phyloP scores from a whole-genome alignment of 2,329 filamentous ascomycete species.

The Aureobasidium lini region DNA sequence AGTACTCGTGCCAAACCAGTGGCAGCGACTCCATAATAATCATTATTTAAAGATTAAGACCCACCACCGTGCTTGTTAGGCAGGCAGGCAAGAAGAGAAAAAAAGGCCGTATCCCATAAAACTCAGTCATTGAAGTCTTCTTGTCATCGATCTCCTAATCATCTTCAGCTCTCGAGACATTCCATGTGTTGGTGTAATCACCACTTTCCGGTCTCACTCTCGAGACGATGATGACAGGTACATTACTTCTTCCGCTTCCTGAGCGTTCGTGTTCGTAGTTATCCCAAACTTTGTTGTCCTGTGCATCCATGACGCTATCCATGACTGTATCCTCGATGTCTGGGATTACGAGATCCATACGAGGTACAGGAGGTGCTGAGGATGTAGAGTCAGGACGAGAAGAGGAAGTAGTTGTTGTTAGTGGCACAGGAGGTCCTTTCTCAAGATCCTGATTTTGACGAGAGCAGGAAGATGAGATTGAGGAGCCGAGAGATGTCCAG shows the following conservation, averaged over 20 bases:
- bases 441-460: not conserved
- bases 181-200: not conserved
- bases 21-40: too few relatives aligned
- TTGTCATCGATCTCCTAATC: too few relatives aligned
- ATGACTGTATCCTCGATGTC: constrained; percentile 6
- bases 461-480: not conserved
- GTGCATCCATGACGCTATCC: not conserved
- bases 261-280: not conserved
- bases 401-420: not conserved
- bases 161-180: not conserved
- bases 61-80: too few relatives aligned
- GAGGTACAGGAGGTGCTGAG: not conserved
- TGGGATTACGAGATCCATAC: not conserved
- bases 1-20: too few relatives aligned
- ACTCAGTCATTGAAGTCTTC: too few relatives aligned
- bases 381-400: not conserved
- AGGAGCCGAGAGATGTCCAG: not conserved
- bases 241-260: not conserved
- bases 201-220: not conserved
- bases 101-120: too few relatives aligned
- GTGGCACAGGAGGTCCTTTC: not conserved
- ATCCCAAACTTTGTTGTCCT: not conserved
- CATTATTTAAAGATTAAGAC: too few relatives aligned
- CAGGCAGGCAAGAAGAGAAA: too few relatives aligned
- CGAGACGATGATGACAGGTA: not conserved